Base-by-base conservation (phyloP, 306 rosid genomes). In the Casuarina cunninghamiana region DNA sequence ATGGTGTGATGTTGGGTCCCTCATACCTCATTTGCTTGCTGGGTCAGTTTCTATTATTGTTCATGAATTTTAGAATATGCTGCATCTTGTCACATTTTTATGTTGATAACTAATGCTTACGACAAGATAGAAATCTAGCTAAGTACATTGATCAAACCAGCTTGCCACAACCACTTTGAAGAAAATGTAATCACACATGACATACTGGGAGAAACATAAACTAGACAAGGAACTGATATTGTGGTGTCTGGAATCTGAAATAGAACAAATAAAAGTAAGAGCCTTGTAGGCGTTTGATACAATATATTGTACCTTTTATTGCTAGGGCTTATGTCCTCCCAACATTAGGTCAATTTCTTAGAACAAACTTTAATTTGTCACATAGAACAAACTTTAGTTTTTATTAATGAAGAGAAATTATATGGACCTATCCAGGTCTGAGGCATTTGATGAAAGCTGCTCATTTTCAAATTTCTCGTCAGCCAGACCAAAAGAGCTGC, bases 401-500 rank as follows among this genome's bases (percentile, higher is more conserved):
- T 16, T 13, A 71, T 78, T 4, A 50, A 79, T 75, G 35, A 37
- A 49, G 75, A 77, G 65, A 75, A 86, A 55, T 73, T 67, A 71
- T 62, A 78, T 78, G 75, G 67, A 95, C 99, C 99, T 95, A 97
- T 79, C 69, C 91, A 68, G 89, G 71, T 95, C 97, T 49, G 99
- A 92, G 42, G 65, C 77, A 87, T 95, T 93, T 85, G 92, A 86
- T 69, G 88, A 83, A 77, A 87, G 86, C 78, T 91, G 89, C 78
- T 91, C 97, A 78, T 95, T 93, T 88, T 91, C 91, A 86, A 93
- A 95, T 82, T 87, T 95, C 82, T 85, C 90, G 82, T 95, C 99
- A 78, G 89, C 97, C 85, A 95, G 76, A 69, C 91, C 83, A 79
- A 53, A 89, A 66, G 97, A 89, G 85, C 99, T 95, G 97, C 69